A percentile compares a stretch with the other conserved stretches of the same genome.
Conservation (phyloP, 1,284 basidiomycete genomes). For the Irpex sp. region DNA sequence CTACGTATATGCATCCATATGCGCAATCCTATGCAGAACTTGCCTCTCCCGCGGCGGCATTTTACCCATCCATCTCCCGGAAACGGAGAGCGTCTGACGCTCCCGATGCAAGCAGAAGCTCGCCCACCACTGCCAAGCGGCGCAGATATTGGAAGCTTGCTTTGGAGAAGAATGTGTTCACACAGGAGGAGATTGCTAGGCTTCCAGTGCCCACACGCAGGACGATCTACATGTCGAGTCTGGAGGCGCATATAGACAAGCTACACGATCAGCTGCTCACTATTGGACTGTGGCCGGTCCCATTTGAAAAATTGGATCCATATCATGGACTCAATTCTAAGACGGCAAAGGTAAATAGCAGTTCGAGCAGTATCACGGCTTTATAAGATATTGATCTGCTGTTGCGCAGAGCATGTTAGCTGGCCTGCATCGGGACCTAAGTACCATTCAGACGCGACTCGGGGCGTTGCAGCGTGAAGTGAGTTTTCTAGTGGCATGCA, state of each 20-base stretch:
- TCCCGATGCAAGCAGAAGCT: constrained; percentile 54
- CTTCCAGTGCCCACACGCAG: constrained; percentile 53
- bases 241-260: constrained; percentile 27
- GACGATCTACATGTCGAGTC: constrained; percentile 28
- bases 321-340: constrained; percentile 46
- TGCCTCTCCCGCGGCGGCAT: constrained; percentile 19
- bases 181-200: constrained; percentile 60
- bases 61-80: not conserved
- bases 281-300: constrained; percentile 19
- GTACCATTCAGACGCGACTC: constrained; percentile 50
- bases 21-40: not conserved
- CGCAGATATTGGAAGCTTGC: constrained; percentile 71
- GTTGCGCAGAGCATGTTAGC: constrained; percentile 59
- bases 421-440: constrained; percentile 58
- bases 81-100: constrained; percentile 26
- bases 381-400: not conserved
- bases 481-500: constrained; percentile 17
- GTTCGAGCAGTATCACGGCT: not conserved
- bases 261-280: constrained; percentile 23
- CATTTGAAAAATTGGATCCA: constrained; percentile 20
- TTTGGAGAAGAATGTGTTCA: constrained; percentile 65
- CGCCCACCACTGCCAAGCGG: constrained; percentile 40
- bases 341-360: constrained; percentile 54
- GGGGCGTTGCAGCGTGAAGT: constrained; percentile 65
- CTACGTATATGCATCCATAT: not conserved